Percentiles rank a stretch among this genome's conserved stretches.
phyloP scores from a whole-genome alignment of 2,329 filamentous ascomycete genomes.

The Aspergillus costaricaensis region DNA sequence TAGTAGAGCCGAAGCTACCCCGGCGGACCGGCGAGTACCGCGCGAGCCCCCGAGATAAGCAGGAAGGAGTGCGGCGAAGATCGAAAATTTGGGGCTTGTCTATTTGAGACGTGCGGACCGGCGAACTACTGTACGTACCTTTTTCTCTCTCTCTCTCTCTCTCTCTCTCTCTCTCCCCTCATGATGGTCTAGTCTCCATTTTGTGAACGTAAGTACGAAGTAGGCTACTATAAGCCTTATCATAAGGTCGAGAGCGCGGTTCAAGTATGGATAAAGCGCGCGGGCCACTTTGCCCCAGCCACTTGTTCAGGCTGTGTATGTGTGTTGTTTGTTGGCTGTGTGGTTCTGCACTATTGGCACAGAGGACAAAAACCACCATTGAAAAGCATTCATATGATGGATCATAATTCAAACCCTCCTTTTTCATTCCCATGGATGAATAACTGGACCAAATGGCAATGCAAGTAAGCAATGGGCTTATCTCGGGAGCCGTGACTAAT shows the following conservation, averaged over 20 bases:
- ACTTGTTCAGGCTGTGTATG: background rate
- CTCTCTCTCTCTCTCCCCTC: no score
- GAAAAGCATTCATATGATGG: background rate
- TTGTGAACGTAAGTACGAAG: no score
- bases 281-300: background rate
- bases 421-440: background rate
- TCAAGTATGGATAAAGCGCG: background rate
- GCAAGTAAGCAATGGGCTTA: background rate
- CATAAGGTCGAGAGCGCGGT: no score
- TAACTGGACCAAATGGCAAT: background rate
- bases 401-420: background rate
- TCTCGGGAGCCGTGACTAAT: conserved; percentile 4
- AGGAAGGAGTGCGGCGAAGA: background rate
- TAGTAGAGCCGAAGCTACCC: background rate
- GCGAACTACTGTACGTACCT: conserved; percentile 1
- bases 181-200: no score
- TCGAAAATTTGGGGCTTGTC: conserved; percentile 1
- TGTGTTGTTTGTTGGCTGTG: background rate
- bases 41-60: conserved; percentile 1
- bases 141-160: background rate
- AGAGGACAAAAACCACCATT: background rate
- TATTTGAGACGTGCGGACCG: background rate
- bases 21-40: conserved; percentile 8
- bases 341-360: background rate
- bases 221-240: no score